phyloP scores from a whole-genome alignment of 768 basidiomycete species.

The Cubamyces lactineus region DNA sequence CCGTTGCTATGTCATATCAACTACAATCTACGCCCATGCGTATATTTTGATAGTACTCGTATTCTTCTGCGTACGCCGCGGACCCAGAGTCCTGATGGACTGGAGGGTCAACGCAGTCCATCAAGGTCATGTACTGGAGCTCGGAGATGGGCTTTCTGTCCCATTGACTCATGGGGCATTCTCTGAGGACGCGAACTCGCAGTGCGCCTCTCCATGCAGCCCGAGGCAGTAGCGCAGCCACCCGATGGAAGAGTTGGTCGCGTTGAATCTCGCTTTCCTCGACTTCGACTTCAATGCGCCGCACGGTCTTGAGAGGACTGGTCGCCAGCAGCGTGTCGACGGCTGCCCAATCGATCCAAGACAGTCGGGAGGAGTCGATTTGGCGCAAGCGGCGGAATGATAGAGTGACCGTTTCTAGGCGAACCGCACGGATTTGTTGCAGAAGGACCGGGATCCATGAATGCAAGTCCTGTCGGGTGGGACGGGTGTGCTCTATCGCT shows the following conservation, averaged over 20 bases:
- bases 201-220: background rate
- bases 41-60: background rate
- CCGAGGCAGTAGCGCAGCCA: background rate
- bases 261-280: constrained; percentile 4
- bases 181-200: background rate
- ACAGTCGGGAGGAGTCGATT: background rate
- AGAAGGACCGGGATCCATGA: constrained; percentile 2
- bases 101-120: constrained; percentile 1
- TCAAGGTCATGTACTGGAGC: background rate
- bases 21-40: background rate
- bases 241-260: background rate
- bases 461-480: background rate
- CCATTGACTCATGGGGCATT: background rate
- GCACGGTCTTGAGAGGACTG: background rate
- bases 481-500: background rate
- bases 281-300: background rate
- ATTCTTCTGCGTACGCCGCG: background rate
- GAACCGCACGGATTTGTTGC: background rate
- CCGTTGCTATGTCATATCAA: background rate
- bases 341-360: constrained; percentile 4
- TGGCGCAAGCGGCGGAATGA: background rate
- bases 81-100: background rate
- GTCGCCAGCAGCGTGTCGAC: background rate
- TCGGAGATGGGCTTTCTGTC: background rate
- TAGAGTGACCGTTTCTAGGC: constrained; percentile 1